Evolutionary conservation across 1,284 basidiomycete species (phyloP), one percentile per base, ranked within the genome.

Genomic region (Boletus mariae): DNA sequence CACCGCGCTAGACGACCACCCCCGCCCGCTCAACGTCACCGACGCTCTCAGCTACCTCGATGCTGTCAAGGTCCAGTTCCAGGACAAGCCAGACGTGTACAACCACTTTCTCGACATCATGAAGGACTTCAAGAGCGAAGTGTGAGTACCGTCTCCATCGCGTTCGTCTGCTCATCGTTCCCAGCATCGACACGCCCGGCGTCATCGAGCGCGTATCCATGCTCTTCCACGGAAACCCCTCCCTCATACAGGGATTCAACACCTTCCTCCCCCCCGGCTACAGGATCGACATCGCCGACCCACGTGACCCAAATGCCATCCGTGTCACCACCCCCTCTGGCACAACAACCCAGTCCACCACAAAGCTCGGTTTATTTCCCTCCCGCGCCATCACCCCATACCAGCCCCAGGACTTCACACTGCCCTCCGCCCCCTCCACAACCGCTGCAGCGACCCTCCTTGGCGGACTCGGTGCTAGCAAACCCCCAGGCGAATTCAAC

Each of bases 101-200:
- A 98, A 98, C 71, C 86, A 90, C 61, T 98, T 98, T 70, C 75
- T 98, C 70, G 96, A 98, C 71, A 97, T 98, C 67, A 98, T 98
- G 96, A 99, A 98, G 76, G 96, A 99, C 70, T 97, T 97, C 73
- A 97, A 98, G 76, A 90, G 90, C 62, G 90, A 95, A 73, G 80
- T 82, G 94, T 97, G 71, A 76, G 91, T 49, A 23, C 17, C 25
- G 47, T 49, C 54, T 10, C 43, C 17, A 49, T 25, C 25, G 15
- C 31, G 4, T 13, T 8, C 2, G 41, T 45, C 20, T 41, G 4
- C 47, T 48, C 50, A 50, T 9, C 26, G 25, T 15, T 17, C n/a
- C 41, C 73, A 97, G 94, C 56, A 98, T 99, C 71, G 96, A 99
- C 76, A 99, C 97, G 0, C 97, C 96, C 1, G 96, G 95, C 56